Evolutionary conservation across 768 basidiomycete genomes (phyloP), one percentile per base, ranked within the genome.

Genomic region (Boletus vermiculosoides): DNA sequence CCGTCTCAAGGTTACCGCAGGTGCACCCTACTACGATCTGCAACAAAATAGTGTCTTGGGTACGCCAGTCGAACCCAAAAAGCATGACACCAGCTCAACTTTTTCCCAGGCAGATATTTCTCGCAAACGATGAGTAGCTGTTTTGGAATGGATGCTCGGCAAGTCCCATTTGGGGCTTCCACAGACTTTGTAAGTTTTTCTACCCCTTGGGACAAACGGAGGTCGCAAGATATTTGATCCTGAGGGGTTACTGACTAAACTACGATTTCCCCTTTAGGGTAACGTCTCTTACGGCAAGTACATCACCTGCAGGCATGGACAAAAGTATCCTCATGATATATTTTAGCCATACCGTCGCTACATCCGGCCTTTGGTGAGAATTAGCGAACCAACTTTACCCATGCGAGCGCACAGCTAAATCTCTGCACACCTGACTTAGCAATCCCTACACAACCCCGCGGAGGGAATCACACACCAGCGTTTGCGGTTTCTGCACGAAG

Each of bases 391-490:
- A 23, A 30, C 23, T 50, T 55, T 51, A 25, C 18, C 6, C 34
- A 18, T 25, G 5, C 28, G 28, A 33, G 30, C 15, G 10, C 23
- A 60, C 56, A 57, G 44, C 61, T 74, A 22, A 71, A 69, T 71
- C 8, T 61, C 66, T 58, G 68, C 62, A 22, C 45, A 50, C 63
- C 56, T 53, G 45, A 25, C 33, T 31, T 48, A 88, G 87, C 84
- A 30, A 90, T 92, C 52, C 88, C 89, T n/a, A 87, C 87, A 7
- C 74, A 76, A 59, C 81, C 82, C 8, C 74, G 80, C 50, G 88
- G 88, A 41, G 85, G 84, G n/a, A 92, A 92, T 64, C 90, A 92
- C 63, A 90, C 90, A 1, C 76, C 83, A 11, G 81, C 76, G 5
- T 92, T 91, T 68, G 74, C 86, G 22, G 71, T 74, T 51, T 78